Base-by-base conservation (phyloP, 257 asterid genomes). In the Buddleja alternifolia region DNA sequence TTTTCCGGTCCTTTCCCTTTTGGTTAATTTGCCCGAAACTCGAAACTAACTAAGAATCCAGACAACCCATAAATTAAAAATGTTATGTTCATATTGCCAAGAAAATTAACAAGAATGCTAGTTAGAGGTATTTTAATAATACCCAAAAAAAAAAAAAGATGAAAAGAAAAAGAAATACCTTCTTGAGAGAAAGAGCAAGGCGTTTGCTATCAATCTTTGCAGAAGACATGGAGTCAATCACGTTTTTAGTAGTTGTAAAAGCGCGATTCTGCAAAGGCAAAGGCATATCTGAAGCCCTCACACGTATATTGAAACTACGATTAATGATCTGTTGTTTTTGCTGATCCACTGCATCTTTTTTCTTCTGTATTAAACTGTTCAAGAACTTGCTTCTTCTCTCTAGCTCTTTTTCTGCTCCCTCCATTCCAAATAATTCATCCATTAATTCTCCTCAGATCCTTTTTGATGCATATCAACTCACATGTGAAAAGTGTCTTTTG, bases 371-470 rank as follows among this genome's bases (percentile, higher is more conserved):
- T 61, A 92, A 80, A 67, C 93, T 82, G 80, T 71, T 86, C 85
- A 92, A 79, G 88, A 90, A 92, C 75, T 81, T 86, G 82, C 96
- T 92, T 64, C 98, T 89, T 72, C 95, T 84, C 80, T 92, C 97
- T 74, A 92, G 52, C 75, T 92, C 98, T 56, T 67, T 76, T 67
- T 84, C 96, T 41, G 96, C 98, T 75, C 88, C 90, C 74, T 92
- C 96, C 97, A 89, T 92, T 20, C 42, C 59, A 53, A 41, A n/a
- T n/a, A n/a, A 10, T 23, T 16, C 47, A 64, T 64, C 66, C 78
- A 73, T 69, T 78, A 36, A 40, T 48, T 39, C n/a, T n/a, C n/a
- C n/a, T n/a, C n/a, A n/a, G n/a, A 17, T 41, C 19, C 54, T 40
- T 11, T 57, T 20, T 50, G 29, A 50, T 50, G 57, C 57, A 7